Evolutionary conservation across 208 protist species (phyloP).

Genomic region (Trypanosoma grayi): DNA sequence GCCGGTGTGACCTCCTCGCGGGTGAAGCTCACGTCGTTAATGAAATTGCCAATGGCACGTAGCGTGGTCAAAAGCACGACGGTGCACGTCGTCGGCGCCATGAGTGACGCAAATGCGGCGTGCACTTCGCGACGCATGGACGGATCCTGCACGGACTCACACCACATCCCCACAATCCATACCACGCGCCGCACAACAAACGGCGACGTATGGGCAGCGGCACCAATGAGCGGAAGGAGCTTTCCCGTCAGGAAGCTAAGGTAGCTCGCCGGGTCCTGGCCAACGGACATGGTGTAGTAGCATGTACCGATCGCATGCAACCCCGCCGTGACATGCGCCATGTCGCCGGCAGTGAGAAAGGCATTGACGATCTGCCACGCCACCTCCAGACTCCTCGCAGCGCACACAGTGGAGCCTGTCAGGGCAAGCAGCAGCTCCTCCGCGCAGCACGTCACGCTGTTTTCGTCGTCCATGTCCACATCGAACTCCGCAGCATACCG

Average conservation of each 20-base stretch:
- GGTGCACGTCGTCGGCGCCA: constrained; percentile 21
- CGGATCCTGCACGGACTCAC: constrained; percentile 48
- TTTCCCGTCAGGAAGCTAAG: constrained; percentile 45
- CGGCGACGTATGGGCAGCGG: constrained; percentile 20
- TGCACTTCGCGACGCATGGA: constrained; percentile 44
- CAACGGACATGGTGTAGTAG: constrained; percentile 72
- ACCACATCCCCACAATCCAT: constrained; percentile 89
- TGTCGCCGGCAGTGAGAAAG: constrained; percentile 40
- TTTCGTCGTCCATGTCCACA: constrained; percentile 54
- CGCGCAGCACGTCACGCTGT: constrained; percentile 31
- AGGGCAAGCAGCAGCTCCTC: constrained; percentile 78
- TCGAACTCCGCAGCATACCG: constrained; percentile 46
- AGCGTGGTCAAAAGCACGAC: constrained; percentile 61
- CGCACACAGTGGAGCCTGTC: constrained; percentile 54
- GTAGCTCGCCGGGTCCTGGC: constrained; percentile 36
- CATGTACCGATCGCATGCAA: constrained; percentile 85
- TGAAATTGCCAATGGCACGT: constrained; percentile 58
- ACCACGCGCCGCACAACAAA: constrained; percentile 77
- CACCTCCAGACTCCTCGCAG: constrained; percentile 15
- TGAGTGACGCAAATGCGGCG: constrained; percentile 41
- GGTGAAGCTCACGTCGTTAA: constrained; percentile 57
- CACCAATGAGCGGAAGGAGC: constrained; percentile 61
- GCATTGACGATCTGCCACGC: constrained; percentile 59
- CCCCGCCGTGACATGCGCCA: constrained; percentile 48
- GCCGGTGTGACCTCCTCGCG: constrained; percentile 43